phyloP scores from a whole-genome alignment of 73 alveolate species.

The Paramecium sonneborni region DNA sequence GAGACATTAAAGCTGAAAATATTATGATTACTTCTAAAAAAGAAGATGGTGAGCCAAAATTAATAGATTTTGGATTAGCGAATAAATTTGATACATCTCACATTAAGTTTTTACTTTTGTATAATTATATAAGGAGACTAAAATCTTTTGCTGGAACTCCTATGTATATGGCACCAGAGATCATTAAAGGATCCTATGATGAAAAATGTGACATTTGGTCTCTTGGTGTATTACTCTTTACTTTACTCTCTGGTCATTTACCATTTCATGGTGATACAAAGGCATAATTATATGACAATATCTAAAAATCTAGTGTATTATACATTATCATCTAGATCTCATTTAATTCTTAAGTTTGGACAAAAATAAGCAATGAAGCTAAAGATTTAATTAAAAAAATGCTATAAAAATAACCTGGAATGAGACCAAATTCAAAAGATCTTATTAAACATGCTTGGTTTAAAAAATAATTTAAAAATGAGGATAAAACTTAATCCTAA shows the following conservation, averaged over 20 bases:
- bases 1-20: conserved; percentile 98
- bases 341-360: background rate
- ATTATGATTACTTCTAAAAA: conserved; percentile 79
- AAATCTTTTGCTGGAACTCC: conserved; percentile 74
- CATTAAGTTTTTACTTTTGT: conserved; percentile 75
- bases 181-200: background rate
- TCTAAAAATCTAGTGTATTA: background rate
- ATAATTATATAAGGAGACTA: conserved; percentile 87
- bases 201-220: background rate
- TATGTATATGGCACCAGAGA: conserved; percentile 42
- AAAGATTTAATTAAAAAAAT: conserved; percentile 55
- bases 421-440: conserved; percentile 13
- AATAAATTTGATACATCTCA: conserved; percentile 69
- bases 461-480: background rate
- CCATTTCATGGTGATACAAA: conserved; percentile 86
- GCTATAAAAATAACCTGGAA: background rate
- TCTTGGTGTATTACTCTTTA: conserved; percentile 72
- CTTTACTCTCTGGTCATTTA: conserved; percentile 87
- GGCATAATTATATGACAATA: conserved; percentile 25
- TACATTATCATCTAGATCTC: background rate
- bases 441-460: conserved; percentile 50
- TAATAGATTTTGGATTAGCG: conserved; percentile 95
- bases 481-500: background rate
- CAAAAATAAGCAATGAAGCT: background rate
- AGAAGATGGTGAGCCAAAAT: conserved; percentile 85